Evolutionary conservation across 441 rosid genomes (phyloP).

Genomic region (Aleurites moluccanus): DNA sequence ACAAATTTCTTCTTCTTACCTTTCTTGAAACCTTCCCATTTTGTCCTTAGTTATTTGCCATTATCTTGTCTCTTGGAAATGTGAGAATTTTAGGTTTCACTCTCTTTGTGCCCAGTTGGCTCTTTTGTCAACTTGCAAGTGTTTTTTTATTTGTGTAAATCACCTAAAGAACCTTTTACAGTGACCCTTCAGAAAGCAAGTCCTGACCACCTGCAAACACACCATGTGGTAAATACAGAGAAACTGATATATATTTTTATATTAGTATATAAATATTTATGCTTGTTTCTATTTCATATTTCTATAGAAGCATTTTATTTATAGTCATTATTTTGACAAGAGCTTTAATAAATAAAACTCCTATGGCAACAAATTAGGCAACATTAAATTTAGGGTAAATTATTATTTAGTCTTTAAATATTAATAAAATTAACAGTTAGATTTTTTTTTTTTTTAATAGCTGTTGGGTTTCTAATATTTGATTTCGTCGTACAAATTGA

Average conservation of each 20-base stretch:
- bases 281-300: conserved; percentile 4
- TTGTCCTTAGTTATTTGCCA: conserved; percentile 24
- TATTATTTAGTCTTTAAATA: no score
- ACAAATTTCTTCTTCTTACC: not conserved
- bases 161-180: conserved; percentile 1
- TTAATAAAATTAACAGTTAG: no score
- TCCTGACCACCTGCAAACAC: conserved; percentile 17
- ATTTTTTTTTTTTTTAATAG: no score
- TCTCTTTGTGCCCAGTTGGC: conserved; percentile 19
- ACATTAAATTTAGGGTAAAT: not conserved
- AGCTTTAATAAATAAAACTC: no score
- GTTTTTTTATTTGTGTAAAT: conserved; percentile 1
- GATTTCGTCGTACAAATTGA: no score
- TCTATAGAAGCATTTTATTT: not conserved
- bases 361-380: not conserved
- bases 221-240: conserved; percentile 15
- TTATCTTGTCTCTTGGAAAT: conserved; percentile 14
- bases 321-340: not conserved
- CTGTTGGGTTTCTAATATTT: no score
- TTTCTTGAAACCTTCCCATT: conserved; percentile 14
- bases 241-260: no score
- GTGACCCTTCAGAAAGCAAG: conserved; percentile 14
- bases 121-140: conserved; percentile 28
- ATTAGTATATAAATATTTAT: no score
- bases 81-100: not conserved